Conservation (phyloP, 2,329 filamentous ascomycete genomes). For the Helotiales sp. region DNA sequence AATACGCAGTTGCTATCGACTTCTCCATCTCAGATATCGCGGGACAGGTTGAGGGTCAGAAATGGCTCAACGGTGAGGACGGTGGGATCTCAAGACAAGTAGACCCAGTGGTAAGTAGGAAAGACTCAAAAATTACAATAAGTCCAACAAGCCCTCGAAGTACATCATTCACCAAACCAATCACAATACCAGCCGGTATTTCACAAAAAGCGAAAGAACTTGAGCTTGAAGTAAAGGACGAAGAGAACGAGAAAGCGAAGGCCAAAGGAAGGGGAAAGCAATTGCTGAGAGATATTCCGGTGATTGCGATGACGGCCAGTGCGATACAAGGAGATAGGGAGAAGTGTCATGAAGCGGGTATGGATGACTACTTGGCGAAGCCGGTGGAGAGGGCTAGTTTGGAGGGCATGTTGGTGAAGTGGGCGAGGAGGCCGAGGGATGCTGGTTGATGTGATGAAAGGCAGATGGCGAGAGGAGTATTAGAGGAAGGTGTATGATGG, state of each 20-base stretch:
- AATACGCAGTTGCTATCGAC: conserved; percentile 5
- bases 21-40: neutral
- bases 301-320: conserved; percentile 53
- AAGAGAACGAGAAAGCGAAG: neutral
- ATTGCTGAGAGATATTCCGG: conserved; percentile 40
- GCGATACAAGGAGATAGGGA: conserved; percentile 48
- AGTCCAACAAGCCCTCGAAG: neutral
- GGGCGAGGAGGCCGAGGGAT: conserved; percentile 16
- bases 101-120: no score
- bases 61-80: no score
- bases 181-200: no score
- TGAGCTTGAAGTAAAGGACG: neutral
- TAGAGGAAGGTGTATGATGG: neutral
- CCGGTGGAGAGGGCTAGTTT: conserved; percentile 39
- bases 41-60: neutral
- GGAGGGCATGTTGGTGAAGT: conserved; percentile 29
- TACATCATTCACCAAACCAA: no score
- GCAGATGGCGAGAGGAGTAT: neutral
- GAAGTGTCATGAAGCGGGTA: conserved; percentile 50
- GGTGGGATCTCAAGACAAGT: no score
- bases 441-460: neutral
- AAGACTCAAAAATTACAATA: neutral
- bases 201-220: no score
- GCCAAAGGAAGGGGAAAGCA: conserved; percentile 35
- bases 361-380: conserved; percentile 54